Percentiles rank a stretch among this genome's conserved stretches.
phyloP scores from a whole-genome alignment of 306 rosid species.

The Glycyrrhiza uralensis region DNA sequence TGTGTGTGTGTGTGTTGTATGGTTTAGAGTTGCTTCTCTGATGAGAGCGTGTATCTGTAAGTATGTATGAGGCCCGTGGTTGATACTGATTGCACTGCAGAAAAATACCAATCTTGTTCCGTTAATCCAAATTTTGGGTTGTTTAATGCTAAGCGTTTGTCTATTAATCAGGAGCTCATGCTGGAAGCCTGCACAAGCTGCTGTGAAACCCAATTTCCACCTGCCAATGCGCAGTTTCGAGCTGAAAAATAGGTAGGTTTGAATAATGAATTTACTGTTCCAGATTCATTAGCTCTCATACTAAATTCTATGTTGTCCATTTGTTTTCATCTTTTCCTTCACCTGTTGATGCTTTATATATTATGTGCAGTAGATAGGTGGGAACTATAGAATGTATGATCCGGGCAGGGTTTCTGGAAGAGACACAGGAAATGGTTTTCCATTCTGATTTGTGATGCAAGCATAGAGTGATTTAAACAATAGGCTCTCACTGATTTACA shows the following conservation, averaged over 20 bases:
- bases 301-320: not conserved
- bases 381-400: constrained; percentile 6
- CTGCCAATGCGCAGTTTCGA: constrained; percentile 98
- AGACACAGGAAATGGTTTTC: not conserved
- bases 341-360: not conserved
- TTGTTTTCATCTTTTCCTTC: constrained; percentile 12
- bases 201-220: constrained; percentile 59
- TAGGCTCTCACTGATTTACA: not conserved
- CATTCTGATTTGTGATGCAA: not conserved
- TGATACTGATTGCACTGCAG: not conserved
- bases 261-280: constrained; percentile 2
- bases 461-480: not conserved
- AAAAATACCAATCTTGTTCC: not conserved
- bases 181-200: constrained; percentile 67
- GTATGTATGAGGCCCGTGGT: not conserved
- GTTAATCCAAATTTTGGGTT: not conserved
- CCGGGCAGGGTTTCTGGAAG: constrained; percentile 10
- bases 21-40: not conserved
- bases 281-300: not conserved
- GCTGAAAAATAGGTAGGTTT: constrained; percentile 66
- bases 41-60: not conserved
- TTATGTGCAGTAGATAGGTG: not conserved
- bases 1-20: not conserved
- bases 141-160: constrained; percentile 10
- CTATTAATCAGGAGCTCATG: constrained; percentile 46